Conservation (phyloP, 163 green algal species). For the Coccomyxa subellipsoidea region DNA sequence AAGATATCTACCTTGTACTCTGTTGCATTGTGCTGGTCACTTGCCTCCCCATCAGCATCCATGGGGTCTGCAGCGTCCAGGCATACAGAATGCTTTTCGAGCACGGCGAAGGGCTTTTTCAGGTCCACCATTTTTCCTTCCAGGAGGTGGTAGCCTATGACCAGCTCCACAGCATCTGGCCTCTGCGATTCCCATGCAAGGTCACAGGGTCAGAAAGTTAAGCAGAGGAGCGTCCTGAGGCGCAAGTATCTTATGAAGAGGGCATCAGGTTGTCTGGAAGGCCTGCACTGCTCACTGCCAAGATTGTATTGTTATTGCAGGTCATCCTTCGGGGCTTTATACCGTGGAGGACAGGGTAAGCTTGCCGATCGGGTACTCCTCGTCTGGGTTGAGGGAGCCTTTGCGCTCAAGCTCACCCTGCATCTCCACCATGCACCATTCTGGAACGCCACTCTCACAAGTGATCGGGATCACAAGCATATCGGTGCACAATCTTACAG, state of each 20-base stretch:
- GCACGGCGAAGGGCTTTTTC: slow-evolving; percentile 70
- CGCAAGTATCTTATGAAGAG: too few species aligned
- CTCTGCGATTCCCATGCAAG: too few species aligned
- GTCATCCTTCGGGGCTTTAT: not conserved
- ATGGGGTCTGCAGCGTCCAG: not conserved
- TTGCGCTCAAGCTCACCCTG: slow-evolving; percentile 44
- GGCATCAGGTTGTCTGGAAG: too few species aligned
- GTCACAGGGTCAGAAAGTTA: too few species aligned
- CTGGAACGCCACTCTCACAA: not conserved
- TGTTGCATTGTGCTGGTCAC: not conserved
- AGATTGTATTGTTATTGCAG: not conserved
- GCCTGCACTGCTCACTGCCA: not conserved
- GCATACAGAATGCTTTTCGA: slow-evolving; percentile 32
- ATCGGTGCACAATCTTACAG: not conserved
- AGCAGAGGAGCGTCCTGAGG: too few species aligned
- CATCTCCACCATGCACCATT: slow-evolving; percentile 48
- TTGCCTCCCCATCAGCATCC: not conserved
- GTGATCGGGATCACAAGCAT: not conserved
- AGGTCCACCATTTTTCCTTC: slow-evolving; percentile 61
- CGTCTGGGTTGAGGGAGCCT: slow-evolving; percentile 15
- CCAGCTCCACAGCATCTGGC: slow-evolving; percentile 33
- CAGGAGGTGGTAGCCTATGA: slow-evolving; percentile 71
- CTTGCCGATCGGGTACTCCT: slow-evolving; percentile 37
- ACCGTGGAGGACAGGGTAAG: slow-evolving; percentile 27
- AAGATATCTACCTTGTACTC: not conserved